A percentile compares a stretch with the other conserved stretches of the same genome.
phyloP scores from a whole-genome alignment of 2,329 filamentous ascomycete species.

The Dothiorella sarmentorum region DNA sequence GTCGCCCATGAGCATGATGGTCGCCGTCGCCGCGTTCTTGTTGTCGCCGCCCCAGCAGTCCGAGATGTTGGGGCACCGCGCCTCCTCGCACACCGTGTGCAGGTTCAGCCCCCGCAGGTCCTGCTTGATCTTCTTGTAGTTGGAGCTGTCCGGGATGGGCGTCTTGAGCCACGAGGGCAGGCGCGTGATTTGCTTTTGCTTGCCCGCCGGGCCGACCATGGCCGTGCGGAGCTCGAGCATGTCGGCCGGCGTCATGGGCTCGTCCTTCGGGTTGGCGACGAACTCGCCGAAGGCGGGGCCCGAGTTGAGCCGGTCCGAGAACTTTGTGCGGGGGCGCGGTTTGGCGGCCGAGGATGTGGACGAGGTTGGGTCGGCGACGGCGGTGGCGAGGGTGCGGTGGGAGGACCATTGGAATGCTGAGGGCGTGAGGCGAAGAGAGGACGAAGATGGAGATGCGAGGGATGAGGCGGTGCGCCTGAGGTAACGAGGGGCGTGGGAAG shows the following conservation, averaged over 20 bases:
- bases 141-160: conserved; percentile 78
- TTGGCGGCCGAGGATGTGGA: conserved; percentile 26
- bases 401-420: neutral
- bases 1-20: conserved; percentile 99
- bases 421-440: neutral
- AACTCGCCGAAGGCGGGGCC: conserved; percentile 65
- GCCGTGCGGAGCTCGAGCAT: conserved; percentile 60
- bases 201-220: conserved; percentile 58
- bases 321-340: conserved; percentile 48
- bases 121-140: conserved; percentile 92
- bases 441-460: neutral
- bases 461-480: neutral
- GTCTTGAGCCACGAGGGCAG: conserved; percentile 96
- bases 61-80: conserved; percentile 92
- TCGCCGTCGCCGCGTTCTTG: conserved; percentile 89
- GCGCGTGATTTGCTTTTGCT: conserved; percentile 65
- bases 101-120: conserved; percentile 85
- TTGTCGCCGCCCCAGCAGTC: conserved; percentile 94
- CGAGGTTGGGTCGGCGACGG: conserved; percentile 20
- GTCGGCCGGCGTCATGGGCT: conserved; percentile 46
- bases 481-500: neutral
- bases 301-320: conserved; percentile 61
- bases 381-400: conserved; percentile 14
- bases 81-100: conserved; percentile 97
- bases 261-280: conserved; percentile 41